Base-by-base conservation (phyloP, 441 rosid genomes). In the Monsonia emarginata region DNA sequence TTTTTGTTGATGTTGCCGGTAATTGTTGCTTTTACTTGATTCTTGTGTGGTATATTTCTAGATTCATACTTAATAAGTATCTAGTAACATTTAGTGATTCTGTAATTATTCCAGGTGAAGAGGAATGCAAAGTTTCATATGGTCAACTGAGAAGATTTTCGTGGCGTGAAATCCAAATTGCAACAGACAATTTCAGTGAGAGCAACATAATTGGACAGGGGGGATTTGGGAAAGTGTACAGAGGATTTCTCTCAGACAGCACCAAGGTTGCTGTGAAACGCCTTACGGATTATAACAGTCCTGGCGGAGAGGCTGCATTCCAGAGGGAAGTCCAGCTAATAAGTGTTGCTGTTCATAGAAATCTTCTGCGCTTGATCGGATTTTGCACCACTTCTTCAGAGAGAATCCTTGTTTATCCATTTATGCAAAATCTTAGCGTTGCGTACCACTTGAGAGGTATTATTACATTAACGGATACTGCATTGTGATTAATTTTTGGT, bases 1-100 rank as follows among this genome's bases (percentile, higher is more conserved):
- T 73, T 64, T 93, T 90, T 64, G 78, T 86, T 42, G 98, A 93
- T 71, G 95, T 93, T 71, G 65, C 95, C 64, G 95, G 98, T 88
- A 76, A 70, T 50, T 67, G 2, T 65, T 48, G 13, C 57, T 68
- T 65, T 65, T 25, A 21, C 42, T 46, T 59, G 54, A 38, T 40
- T 30, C 18, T 57, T 8, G 10, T 22, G 7, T 1, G 0, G 34
- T 31, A 3, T 5, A 31, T 31, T 31, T 8, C 34, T 31, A 31
- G 5, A 3, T 31, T 36, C 42, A 36, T 36, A 36, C 42, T 6
- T 57, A 52, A 56, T n/a, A n/a, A n/a, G n/a, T n/a, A n/a, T n/a
- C n/a, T n/a, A n/a, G n/a, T n/a, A n/a, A n/a, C 62, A 61, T 60
- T 16, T 2, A 30, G 13, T 6, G 27, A 16, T 59, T 21, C 4